These are phyloP conservation scores for Xerocomus amazonicus DNA, from an alignment of 1,284 basidiomycete species.

Conservation along the genomic window DNA sequence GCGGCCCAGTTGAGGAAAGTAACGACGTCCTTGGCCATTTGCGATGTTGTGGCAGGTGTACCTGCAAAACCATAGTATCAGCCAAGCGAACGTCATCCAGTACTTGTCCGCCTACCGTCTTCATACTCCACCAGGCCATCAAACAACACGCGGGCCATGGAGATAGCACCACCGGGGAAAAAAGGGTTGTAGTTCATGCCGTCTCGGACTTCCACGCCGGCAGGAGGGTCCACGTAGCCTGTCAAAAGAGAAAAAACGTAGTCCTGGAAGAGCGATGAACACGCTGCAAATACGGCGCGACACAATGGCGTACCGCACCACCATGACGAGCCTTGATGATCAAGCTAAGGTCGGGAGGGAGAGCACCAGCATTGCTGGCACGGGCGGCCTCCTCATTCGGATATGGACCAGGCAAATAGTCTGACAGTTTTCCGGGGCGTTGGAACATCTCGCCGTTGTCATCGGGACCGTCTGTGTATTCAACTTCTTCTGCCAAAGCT, in stretches of 20 bases:
- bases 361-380: conserved; percentile 90
- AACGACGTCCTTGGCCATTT: conserved; percentile 99
- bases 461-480: conserved; percentile 96
- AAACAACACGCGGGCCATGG: conserved; percentile 96
- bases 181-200: conserved; percentile 98
- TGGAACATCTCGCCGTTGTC: conserved; percentile 98
- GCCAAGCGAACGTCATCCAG: not conserved
- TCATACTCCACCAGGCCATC: conserved; percentile 95
- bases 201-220: conserved; percentile 94
- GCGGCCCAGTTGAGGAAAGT: conserved; percentile 95
- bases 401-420: conserved; percentile 96
- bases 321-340: conserved; percentile 99
- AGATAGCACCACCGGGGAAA: conserved; percentile 97
- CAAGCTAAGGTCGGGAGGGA: conserved; percentile 95
- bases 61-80: conserved; percentile 44
- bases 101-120: conserved; percentile 56
- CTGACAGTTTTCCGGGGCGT: conserved; percentile 94
- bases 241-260: conserved; percentile 97
- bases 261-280: conserved; percentile 63
- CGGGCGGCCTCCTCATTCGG: conserved; percentile 98
- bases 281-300: not conserved
- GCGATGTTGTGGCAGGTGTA: conserved; percentile 95
- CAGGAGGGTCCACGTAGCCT: conserved; percentile 95
- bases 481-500: conserved; percentile 92
- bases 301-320: conserved; percentile 61